These are phyloP conservation scores for Fusarium chaquense DNA, from an alignment of 2,329 filamentous ascomycete genomes.

Conservation along the genomic window DNA sequence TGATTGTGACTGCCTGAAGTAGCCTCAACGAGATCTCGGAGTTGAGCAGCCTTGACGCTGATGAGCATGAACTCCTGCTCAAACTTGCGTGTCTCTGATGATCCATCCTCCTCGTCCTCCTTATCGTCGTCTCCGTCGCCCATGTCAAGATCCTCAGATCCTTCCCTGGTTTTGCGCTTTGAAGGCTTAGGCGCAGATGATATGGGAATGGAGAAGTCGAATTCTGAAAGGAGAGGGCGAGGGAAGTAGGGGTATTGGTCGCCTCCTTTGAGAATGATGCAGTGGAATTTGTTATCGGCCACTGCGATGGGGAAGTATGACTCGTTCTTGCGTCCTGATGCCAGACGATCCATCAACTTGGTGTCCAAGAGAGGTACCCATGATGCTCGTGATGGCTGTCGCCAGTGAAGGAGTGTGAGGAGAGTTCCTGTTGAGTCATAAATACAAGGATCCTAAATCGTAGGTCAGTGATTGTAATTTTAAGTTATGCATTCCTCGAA, in stretches of 20 bases:
- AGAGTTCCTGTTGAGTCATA: conserved; percentile 94
- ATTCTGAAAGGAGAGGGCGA: conserved; percentile 88
- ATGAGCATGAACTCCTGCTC: conserved; percentile 86
- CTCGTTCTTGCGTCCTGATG: conserved; percentile 87
- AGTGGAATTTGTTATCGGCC: conserved; percentile 92
- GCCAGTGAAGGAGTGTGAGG: conserved; percentile 91
- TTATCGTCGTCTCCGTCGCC: conserved; percentile 51
- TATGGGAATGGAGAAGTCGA: conserved; percentile 89
- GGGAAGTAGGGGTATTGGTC: conserved; percentile 95
- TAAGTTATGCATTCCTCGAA: background rate
- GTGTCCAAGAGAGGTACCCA: conserved; percentile 97
- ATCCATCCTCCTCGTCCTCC: conserved; percentile 51
- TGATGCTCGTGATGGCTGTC: conserved; percentile 82
- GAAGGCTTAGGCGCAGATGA: conserved; percentile 61
- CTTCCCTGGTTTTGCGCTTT: conserved; percentile 50
- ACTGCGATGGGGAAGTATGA: conserved; percentile 96
- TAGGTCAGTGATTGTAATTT: conserved; percentile 1
- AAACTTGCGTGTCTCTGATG: conserved; percentile 69
- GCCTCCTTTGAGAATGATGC: conserved; percentile 97
- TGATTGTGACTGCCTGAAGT: conserved; percentile 71
- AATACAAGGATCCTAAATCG: conserved; percentile 84
- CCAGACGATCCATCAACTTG: conserved; percentile 81
- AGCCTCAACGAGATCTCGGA: conserved; percentile 78
- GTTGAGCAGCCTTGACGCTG: conserved; percentile 77
- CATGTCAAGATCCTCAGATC: conserved; percentile 51